phyloP scores from a whole-genome alignment of 371 early-diverging fungal genomes.

The Blyttiomyces sp. region DNA sequence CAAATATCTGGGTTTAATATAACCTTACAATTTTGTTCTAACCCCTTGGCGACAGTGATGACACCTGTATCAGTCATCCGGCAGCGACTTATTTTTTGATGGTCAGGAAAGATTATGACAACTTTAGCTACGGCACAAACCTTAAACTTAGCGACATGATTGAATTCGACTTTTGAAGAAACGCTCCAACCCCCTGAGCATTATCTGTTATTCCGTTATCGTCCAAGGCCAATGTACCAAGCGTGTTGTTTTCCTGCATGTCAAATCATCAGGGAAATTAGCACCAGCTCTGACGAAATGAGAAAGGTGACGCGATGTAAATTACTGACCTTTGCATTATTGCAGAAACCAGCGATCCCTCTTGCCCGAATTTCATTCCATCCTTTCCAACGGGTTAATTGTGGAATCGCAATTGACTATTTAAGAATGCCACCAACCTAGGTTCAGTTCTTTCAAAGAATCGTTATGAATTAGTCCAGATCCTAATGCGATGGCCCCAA shows the following conservation, averaged over 20 bases:
- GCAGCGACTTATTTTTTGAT: constrained; percentile 23
- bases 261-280: not conserved
- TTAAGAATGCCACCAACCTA: constrained; percentile 20
- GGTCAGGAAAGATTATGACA: not conserved
- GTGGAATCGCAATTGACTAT: not conserved
- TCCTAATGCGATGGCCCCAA: constrained; percentile 46
- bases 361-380: constrained; percentile 36
- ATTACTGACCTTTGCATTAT: constrained; percentile 25
- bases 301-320: not conserved
- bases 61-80: constrained; percentile 32
- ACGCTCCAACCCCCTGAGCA: constrained; percentile 21
- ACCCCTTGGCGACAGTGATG: constrained; percentile 24
- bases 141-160: constrained; percentile 32
- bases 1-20: not conserved
- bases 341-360: constrained; percentile 35
- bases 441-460: constrained; percentile 38
- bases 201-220: constrained; percentile 44
- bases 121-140: constrained; percentile 3
- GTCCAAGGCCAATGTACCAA: constrained; percentile 24
- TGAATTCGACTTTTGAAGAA: constrained; percentile 28
- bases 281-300: not conserved
- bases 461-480: constrained; percentile 36
- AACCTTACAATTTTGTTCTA: constrained; percentile 36
- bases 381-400: no score
- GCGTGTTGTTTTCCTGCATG: constrained; percentile 25